Evolutionary conservation across 2,329 filamentous ascomycete genomes (phyloP).

Genomic region (Phialocephala subalpina): DNA sequence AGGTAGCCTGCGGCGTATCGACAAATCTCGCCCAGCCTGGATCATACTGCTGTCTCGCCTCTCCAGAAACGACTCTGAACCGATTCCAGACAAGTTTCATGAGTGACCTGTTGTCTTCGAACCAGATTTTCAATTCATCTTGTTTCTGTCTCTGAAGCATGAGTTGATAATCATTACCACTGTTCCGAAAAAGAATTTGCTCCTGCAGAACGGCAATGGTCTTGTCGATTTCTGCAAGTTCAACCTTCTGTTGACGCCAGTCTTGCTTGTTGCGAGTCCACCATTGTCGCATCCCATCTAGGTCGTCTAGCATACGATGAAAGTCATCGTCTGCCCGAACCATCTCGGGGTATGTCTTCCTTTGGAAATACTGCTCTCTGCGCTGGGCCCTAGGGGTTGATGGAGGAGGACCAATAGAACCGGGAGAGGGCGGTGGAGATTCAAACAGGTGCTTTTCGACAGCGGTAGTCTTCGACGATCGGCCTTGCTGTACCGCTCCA

Average conservation of each 20-base stretch:
- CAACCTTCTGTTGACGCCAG: not conserved
- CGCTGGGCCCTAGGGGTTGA: not conserved
- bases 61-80: not conserved
- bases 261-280: constrained; percentile 1
- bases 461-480: too few relatives aligned
- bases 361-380: not conserved
- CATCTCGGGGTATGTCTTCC: not conserved
- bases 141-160: constrained; percentile 2
- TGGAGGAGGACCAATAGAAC: not conserved
- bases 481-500: not conserved
- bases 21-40: not conserved
- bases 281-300: not conserved
- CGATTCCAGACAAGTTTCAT: constrained; percentile 14
- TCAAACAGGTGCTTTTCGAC: not conserved
- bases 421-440: constrained; percentile 1
- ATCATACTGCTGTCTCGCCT: not conserved
- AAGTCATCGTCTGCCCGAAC: not conserved
- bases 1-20: not conserved
- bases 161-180: not conserved
- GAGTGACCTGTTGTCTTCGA: constrained; percentile 3
- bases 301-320: not conserved
- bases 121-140: constrained; percentile 8
- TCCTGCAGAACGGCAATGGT: not conserved
- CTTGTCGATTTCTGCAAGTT: not conserved
- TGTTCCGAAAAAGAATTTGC: not conserved